Evolutionary conservation across 768 basidiomycete species (phyloP).

Genomic region (Paxillus involutus): DNA sequence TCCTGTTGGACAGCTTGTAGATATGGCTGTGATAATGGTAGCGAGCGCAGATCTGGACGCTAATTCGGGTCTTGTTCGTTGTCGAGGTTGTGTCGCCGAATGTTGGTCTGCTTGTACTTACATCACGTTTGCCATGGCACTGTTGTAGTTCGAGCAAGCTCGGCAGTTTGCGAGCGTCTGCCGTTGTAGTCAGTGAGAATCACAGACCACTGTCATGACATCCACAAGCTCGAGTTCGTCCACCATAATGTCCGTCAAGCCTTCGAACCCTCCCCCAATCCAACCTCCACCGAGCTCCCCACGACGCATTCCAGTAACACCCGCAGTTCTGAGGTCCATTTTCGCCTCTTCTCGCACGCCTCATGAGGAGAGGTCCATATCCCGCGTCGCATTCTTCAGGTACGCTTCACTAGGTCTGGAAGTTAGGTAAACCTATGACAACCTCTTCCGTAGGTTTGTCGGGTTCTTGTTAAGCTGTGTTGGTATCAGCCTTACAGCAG

Average conservation of each 20-base stretch:
- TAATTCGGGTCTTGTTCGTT: not conserved
- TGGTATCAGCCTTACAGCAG: slow-evolving; percentile 73
- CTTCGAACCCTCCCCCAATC: slow-evolving; percentile 26
- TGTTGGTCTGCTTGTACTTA: not conserved
- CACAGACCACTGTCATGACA: slow-evolving; percentile 9
- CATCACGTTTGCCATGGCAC: not conserved
- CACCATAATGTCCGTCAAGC: slow-evolving; percentile 42
- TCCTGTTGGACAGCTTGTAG: not conserved
- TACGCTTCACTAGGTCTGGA: slow-evolving; percentile 25
- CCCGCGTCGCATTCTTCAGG: slow-evolving; percentile 87
- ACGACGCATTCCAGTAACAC: slow-evolving; percentile 79
- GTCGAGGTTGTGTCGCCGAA: not conserved
- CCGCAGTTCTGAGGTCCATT: slow-evolving; percentile 77
- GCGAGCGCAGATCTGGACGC: not conserved
- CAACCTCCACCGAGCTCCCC: slow-evolving; percentile 45
- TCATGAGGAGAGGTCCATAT: slow-evolving; percentile 80
- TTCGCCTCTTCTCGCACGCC: slow-evolving; percentile 84
- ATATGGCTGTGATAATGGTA: not conserved
- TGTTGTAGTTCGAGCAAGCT: not conserved
- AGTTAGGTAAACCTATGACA: not conserved
- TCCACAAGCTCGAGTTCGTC: slow-evolving; percentile 53
- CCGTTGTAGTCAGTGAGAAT: no score
- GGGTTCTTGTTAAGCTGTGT: slow-evolving; percentile 84
- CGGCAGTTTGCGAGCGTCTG: slow-evolving; percentile 25
- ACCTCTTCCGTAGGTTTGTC: slow-evolving; percentile 54